Evolutionary conservation across 2,329 filamentous ascomycete genomes (phyloP), one percentile per base, ranked within the genome.

Genomic region (Aspergillus sojae): DNA sequence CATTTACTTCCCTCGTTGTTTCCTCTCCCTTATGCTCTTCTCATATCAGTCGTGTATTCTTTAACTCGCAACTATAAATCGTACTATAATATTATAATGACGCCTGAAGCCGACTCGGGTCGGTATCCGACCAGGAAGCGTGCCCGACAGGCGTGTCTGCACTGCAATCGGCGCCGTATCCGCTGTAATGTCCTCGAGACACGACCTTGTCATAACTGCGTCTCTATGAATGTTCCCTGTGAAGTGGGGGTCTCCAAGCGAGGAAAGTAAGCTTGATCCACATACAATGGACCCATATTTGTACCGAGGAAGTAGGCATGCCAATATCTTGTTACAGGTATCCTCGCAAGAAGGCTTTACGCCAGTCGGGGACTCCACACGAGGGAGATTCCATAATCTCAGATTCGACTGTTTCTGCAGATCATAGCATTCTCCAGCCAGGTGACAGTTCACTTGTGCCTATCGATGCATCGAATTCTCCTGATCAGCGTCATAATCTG

Each of bases 181-280:
- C 79, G 79, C 58, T 83, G 80, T 65, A 78, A 82, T 72, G 81
- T 82, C n/a, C 74, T 79, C 14, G 78, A 81, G 50, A 71, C 69
- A 61, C 79, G 75, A n/a, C 80, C 80, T 6, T 82, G 80, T 64
- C 70, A 73, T 43, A 82, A 82, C 61, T 83, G 80, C 61, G 67
- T 74, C 36, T 64, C 74, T 5, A 73, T 74, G 57, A 75, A 76
- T 56, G 70, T 77, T 2, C 61, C 73, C 11, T 82, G 80, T 65
- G 79, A 82, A 67, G 70, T 80, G 54, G 76, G 80, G 28, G 70
- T 79, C 34, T 82, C 80, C 2, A 75, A 76, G 59, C 74, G 80
- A 50, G 81, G 80, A 61, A 82, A 81, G 75, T 81, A 78, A 62
- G 72, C 59, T 50, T 57, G n/a, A 34, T 21, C 26, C 19, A 36